Conservation (phyloP, 306 rosid species). For the Glycyrrhiza uralensis region DNA sequence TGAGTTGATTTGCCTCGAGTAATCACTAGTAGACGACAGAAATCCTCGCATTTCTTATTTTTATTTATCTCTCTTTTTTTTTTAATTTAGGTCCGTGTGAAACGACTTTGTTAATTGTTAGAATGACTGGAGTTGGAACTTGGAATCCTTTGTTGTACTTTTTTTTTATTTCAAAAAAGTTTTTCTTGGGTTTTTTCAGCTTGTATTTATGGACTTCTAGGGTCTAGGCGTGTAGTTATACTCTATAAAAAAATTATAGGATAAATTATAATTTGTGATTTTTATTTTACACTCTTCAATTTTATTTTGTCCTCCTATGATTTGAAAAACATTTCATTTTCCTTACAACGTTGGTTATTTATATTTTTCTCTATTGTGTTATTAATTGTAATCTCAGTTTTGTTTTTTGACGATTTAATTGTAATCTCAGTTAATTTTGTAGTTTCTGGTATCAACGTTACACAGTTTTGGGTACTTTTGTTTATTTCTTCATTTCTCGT, state of each 20-base stretch:
- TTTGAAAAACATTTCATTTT: not conserved
- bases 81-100: not conserved
- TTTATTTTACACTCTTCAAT: not conserved
- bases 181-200: not conserved
- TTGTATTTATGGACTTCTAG: constrained; percentile 6
- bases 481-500: too few species aligned
- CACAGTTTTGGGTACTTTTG: too few species aligned
- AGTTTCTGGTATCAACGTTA: too few species aligned
- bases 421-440: too few species aligned
- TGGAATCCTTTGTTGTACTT: not conserved
- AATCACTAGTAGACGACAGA: not conserved
- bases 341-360: not conserved
- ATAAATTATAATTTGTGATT: not conserved
- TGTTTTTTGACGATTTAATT: too few species aligned
- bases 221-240: constrained; percentile 5
- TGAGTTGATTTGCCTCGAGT: constrained; percentile 10
- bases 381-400: too few species aligned
- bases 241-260: not conserved
- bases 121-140: not conserved
- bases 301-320: not conserved
- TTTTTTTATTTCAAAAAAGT: not conserved
- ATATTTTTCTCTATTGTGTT: too few species aligned
- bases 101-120: constrained; percentile 5
- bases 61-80: not conserved
- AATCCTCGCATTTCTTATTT: not conserved